Base-by-base conservation (phyloP, 495 filamentous ascomycete genomes). In the Astrothelium subdiscretum region DNA sequence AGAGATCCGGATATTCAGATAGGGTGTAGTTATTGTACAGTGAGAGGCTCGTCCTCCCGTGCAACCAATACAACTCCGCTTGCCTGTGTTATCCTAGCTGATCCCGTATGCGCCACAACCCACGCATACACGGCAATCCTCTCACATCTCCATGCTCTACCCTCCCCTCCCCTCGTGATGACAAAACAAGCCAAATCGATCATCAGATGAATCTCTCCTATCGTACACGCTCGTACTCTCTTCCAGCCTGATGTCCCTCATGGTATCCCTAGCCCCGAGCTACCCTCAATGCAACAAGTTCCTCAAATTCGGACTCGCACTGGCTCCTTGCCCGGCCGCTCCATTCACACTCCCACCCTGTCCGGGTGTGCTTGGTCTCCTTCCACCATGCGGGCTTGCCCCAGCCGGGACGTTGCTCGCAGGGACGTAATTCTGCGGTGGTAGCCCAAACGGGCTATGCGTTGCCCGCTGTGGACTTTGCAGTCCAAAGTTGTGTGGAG, bases 181-280 rank as follows among this genome's bases (percentile, higher is more conserved):
- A n/a, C n/a, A n/a, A n/a, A n/a, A n/a, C n/a, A n/a, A n/a, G n/a
- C n/a, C n/a, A n/a, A n/a, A n/a, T n/a, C n/a, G n/a, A n/a, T n/a
- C n/a, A n/a, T 62, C 83, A 79, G 22, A 77, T 63, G 3, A 83
- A 38, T 15, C n/a, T n/a, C n/a, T n/a, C n/a, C n/a, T n/a, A n/a
- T n/a, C n/a, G n/a, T n/a, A n/a, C n/a, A n/a, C n/a, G n/a, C n/a
- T n/a, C n/a, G n/a, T n/a, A n/a, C n/a, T n/a, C n/a, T n/a, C n/a
- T n/a, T n/a, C n/a, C n/a, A n/a, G n/a, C n/a, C n/a, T n/a, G n/a
- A n/a, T n/a, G n/a, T n/a, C n/a, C n/a, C n/a, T n/a, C n/a, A n/a
- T n/a, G n/a, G n/a, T n/a, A n/a, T n/a, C n/a, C n/a, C n/a, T n/a
- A n/a, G n/a, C n/a, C n/a, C n/a, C n/a, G n/a, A n/a, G n/a, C n/a